Conservation (phyloP, 192 early-diverging fungal genomes). For the Mortierella alpina region DNA sequence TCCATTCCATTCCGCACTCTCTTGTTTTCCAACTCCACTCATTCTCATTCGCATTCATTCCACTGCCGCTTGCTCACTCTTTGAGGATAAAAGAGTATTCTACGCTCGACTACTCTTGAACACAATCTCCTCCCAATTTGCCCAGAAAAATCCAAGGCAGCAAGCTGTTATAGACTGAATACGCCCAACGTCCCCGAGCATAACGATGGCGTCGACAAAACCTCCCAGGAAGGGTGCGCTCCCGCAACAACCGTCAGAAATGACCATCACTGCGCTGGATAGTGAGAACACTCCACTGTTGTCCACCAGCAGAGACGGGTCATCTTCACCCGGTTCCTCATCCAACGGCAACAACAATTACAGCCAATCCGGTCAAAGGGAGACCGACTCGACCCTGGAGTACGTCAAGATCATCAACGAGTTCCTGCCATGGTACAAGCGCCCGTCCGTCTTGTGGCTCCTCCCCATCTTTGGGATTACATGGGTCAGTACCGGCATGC, state of each 20-base stretch:
- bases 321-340: background rate
- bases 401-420: slow-evolving; percentile 32
- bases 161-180: no score
- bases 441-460: slow-evolving; percentile 35
- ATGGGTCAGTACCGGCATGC: slow-evolving; percentile 34
- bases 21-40: background rate
- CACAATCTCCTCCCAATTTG: background rate
- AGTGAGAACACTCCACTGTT: slow-evolving; percentile 23
- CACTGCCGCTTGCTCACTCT: background rate
- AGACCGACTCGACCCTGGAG: slow-evolving; percentile 8
- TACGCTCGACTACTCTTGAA: background rate
- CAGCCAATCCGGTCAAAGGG: background rate
- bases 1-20: background rate
- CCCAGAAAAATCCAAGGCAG: background rate
- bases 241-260: slow-evolving; percentile 15
- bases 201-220: background rate
- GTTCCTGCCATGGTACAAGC: slow-evolving; percentile 45
- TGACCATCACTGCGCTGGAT: slow-evolving; percentile 14
- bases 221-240: slow-evolving; percentile 3
- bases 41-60: background rate
- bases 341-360: background rate
- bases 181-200: background rate
- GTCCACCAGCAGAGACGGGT: background rate
- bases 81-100: background rate
- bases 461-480: slow-evolving; percentile 40